Evolutionary conservation across 2,329 filamentous ascomycete genomes (phyloP).

Genomic region (Verticillium dahliae): DNA sequence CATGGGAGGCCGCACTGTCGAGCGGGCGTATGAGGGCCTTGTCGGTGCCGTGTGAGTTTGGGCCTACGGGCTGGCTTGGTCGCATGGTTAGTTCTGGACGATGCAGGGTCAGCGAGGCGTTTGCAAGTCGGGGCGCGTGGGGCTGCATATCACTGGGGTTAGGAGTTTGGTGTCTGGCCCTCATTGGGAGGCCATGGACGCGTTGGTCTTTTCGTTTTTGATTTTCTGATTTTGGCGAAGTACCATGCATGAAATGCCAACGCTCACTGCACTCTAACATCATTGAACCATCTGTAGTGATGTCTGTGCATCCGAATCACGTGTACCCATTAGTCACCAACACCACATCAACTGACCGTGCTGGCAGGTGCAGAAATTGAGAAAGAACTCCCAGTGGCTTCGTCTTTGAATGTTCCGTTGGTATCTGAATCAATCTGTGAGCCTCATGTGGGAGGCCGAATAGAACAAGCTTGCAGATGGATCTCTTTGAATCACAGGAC

Average conservation of each 20-base stretch:
- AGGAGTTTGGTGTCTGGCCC: neutral
- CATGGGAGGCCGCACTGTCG: constrained; percentile 49
- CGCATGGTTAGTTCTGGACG: neutral
- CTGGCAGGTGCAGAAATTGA: too few species aligned
- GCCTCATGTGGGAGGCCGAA: too few species aligned
- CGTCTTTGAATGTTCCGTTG: too few species aligned
- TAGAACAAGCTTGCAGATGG: too few species aligned
- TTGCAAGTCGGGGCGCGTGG: neutral
- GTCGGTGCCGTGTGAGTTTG: constrained; percentile 8
- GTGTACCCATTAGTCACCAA: too few species aligned
- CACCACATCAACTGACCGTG: too few species aligned
- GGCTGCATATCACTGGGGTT: neutral
- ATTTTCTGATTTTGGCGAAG: neutral
- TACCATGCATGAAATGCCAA: neutral
- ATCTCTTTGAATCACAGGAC: too few species aligned
- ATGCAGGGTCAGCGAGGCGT: neutral
- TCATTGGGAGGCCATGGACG: neutral
- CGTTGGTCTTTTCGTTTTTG: neutral
- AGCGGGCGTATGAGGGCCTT: constrained; percentile 48
- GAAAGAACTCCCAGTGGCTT: too few species aligned
- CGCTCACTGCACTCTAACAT: too few species aligned
- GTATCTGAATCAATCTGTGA: too few species aligned
- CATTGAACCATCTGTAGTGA: too few species aligned
- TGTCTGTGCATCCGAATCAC: too few species aligned
- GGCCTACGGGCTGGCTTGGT: neutral